Evolutionary conservation across 176 grass and related monocot genomes (phyloP).

Genomic region (Phyllostachys edulis): DNA sequence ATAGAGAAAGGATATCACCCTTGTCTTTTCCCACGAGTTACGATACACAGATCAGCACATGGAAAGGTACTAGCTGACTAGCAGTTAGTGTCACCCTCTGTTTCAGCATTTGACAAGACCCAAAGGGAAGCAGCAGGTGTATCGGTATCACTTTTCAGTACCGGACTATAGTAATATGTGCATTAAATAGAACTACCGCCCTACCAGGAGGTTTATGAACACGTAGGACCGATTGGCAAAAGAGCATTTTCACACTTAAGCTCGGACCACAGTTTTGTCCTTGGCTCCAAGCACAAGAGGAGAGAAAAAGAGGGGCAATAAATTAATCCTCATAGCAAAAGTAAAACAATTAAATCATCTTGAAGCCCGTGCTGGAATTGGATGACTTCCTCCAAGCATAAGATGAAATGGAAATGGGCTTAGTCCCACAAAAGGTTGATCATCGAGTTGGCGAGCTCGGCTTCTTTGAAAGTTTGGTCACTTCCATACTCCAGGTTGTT

Average conservation of each 20-base stretch:
- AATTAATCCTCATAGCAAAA: background rate
- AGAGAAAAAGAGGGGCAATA: background rate
- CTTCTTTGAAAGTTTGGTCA: constrained; percentile 70
- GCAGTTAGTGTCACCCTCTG: background rate
- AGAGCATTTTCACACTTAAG: constrained; percentile 26
- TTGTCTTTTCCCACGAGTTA: background rate
- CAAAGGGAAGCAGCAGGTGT: background rate
- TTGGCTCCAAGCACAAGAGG: constrained; percentile 2
- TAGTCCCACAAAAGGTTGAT: constrained; percentile 79
- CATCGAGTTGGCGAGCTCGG: constrained; percentile 79
- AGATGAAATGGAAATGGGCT: background rate
- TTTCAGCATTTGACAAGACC: constrained; percentile 20
- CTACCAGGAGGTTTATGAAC: constrained; percentile 35
- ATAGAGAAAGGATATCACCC: background rate
- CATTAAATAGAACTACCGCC: constrained; percentile 35
- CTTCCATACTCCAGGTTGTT: constrained; percentile 58
- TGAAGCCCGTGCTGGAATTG: background rate
- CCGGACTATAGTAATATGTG: constrained; percentile 25
- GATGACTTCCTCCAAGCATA: background rate
- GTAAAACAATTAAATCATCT: background rate
- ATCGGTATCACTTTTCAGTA: background rate
- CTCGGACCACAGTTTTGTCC: background rate
- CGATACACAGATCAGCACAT: background rate
- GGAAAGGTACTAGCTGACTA: background rate
- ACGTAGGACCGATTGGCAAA: background rate